Evolutionary conservation across 192 early-diverging fungal species (phyloP), one percentile per base, ranked within the genome.

Genomic region (Coemansia sp.): DNA sequence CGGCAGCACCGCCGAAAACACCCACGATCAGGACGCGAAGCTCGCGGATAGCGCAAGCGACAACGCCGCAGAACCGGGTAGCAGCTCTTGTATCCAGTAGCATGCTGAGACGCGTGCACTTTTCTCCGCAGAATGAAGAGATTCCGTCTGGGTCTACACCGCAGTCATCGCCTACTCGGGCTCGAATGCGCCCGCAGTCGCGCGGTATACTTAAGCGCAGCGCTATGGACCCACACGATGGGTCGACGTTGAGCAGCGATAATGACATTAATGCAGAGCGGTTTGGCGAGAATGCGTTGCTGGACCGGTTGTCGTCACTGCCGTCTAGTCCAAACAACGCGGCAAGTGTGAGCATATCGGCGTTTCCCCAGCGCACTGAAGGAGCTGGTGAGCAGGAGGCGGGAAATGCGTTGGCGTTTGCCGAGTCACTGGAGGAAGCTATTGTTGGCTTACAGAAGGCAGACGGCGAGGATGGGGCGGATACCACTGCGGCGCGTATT

Each of bases 61-160:
- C 47, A 6, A 49, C 31, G 40, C 58, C 36, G 37, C 53, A 38
- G 26, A 40, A 24, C 20, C 17, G 18, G 15, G 21, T 37, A 38
- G 28, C 34, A 10, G 20, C 40, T 1, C 37, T 60, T 0, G 42
- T 58, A 9, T 38, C 23, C 3, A 48, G 65, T 26, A 56, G 50
- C 58, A 61, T 71, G 15, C 51, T 70, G 7, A 70, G 63, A 44
- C 71, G 76, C 1, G 76, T 79, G 40, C 68, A 73, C 18, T 79
- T 79, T 65, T 79, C 76, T 20, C 71, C 76, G 0, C 65, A 57
- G 31, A 73, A 73, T 46, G 71, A 79, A 17, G 71, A 79, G 55
- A 69, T 79, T 20, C 56, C 63, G 42, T 31, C 48, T 3, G 71
- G 51, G 15, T 67, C 55, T 40, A 56, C 67, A n/a, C 76, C 76